Evolutionary conservation across 352 stramenopile species (phyloP).

Genomic region (Globisporangium middletonii): DNA sequence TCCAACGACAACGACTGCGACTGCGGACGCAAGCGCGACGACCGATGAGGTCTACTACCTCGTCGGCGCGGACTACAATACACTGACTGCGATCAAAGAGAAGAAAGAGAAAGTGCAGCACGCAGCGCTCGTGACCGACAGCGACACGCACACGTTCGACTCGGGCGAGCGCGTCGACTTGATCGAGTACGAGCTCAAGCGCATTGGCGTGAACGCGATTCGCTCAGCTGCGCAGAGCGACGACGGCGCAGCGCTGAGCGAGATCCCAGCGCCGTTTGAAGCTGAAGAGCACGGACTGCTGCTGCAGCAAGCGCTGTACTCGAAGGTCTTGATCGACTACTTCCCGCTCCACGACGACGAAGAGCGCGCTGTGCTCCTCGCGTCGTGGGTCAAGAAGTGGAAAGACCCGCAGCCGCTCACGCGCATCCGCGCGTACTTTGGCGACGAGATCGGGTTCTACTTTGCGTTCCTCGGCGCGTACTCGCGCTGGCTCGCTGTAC

Average conservation of each 20-base stretch:
- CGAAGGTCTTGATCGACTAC: constrained; percentile 54
- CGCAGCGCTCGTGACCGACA: constrained; percentile 35
- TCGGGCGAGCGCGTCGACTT: constrained; percentile 76
- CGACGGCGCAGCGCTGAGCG: constrained; percentile 3
- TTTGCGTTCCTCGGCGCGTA: constrained; percentile 97
- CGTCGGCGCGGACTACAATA: constrained; percentile 38
- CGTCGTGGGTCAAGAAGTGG: constrained; percentile 76
- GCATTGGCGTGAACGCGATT: constrained; percentile 36
- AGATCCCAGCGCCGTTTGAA: constrained; percentile 52
- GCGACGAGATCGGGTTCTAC: constrained; percentile 94
- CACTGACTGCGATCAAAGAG: constrained; percentile 56
- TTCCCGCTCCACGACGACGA: constrained; percentile 74
- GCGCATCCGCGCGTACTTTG: constrained; percentile 69
- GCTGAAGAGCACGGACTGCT: constrained; percentile 61
- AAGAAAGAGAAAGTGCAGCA: constrained; percentile 44
- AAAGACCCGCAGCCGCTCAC: constrained; percentile 49
- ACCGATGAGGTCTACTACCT: constrained; percentile 38
- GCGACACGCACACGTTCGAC: constrained; percentile 36
- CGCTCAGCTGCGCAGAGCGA: constrained; percentile 1
- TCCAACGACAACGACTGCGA: neutral
- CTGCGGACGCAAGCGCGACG: constrained; percentile 16
- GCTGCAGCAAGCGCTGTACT: constrained; percentile 63
- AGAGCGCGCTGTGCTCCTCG: constrained; percentile 56
- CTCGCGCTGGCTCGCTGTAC: constrained; percentile 90
- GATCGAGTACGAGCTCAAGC: constrained; percentile 62